Evolutionary conservation across 768 basidiomycete genomes (phyloP), one percentile per base, ranked within the genome.

Genomic region (Flagelloscypha sp.): DNA sequence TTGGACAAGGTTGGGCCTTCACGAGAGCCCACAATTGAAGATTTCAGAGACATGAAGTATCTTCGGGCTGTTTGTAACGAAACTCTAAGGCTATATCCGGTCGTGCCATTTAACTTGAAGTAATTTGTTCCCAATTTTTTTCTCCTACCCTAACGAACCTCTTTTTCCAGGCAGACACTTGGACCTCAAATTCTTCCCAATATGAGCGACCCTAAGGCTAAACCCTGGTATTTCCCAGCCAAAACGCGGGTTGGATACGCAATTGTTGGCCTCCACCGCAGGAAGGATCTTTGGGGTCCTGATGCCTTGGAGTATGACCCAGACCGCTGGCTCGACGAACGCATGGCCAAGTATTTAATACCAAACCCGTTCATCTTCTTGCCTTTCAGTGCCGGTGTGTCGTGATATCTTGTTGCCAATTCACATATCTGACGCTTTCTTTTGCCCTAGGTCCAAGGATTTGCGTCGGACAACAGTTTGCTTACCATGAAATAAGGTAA

Each of bases 341-440:
- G 64, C 9, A 33, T 64, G 7, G 45, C 53, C 17, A 61, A 62
- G 38, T 62, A 63, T 28, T 50, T 67, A 19, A 56, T 52, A 6
- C 52, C 57, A 11, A 62, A 63, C 28, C 62, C 62, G 1, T 66
- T 58, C 48, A 68, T 68, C 34, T 68, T 68, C 45, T 46, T 66
- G 8, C 59, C 56, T 13, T 61, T 59, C 44, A 57, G 54, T 28
- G 55, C 56, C 2, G 63, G n/a, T n/a, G n/a, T n/a, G n/a, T n/a
- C 39, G 12, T 38, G 45, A 10, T 41, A 37, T 23, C 27, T 40
- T 11, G 33, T 68, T n/a, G n/a, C n/a, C n/a, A n/a, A n/a, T n/a
- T n/a, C n/a, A n/a, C n/a, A n/a, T n/a, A n/a, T n/a, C n/a, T n/a
- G n/a, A n/a, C n/a, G n/a, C n/a, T n/a, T n/a, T n/a, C n/a, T n/a